phyloP scores from a whole-genome alignment of 2,329 filamentous ascomycete genomes.

The Colletotrichum lupini region DNA sequence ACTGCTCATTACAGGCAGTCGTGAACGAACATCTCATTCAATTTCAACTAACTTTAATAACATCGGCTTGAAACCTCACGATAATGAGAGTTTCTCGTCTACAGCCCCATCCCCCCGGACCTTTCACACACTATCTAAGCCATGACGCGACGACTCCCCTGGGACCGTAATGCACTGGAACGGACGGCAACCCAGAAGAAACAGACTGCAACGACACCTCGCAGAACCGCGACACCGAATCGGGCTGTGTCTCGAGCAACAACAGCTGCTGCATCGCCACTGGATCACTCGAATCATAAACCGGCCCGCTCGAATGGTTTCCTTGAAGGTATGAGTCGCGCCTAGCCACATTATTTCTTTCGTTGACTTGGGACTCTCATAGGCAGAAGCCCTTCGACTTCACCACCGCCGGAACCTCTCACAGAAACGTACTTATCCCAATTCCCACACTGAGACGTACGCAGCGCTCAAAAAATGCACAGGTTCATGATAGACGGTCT shows the following conservation, averaged over 20 bases:
- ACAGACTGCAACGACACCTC: background rate
- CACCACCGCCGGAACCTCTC: slow-evolving; percentile 61
- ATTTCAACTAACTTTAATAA: background rate
- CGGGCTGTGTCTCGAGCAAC: background rate
- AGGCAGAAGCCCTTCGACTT: slow-evolving; percentile 58
- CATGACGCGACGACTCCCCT: slow-evolving; percentile 65
- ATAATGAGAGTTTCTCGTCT: background rate
- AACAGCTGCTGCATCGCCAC: background rate
- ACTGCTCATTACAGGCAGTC: background rate
- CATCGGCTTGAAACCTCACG: background rate
- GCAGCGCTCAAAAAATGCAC: slow-evolving; percentile 18
- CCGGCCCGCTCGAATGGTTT: background rate
- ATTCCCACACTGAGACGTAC: no score
- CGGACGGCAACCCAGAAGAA: background rate
- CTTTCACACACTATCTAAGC: background rate
- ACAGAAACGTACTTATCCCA: slow-evolving; percentile 52
- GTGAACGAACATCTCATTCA: background rate
- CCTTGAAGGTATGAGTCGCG: background rate
- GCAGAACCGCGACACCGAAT: background rate
- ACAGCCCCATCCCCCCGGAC: background rate
- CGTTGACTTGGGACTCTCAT: background rate
- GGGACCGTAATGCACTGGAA: slow-evolving; percentile 38
- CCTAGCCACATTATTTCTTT: background rate
- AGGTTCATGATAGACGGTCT: slow-evolving; percentile 74
- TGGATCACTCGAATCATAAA: background rate